Percentiles rank a stretch among this genome's conserved stretches.
Evolutionary conservation across 1,284 basidiomycete species (phyloP).

Genomic region (Heterobasidion irregulare): DNA sequence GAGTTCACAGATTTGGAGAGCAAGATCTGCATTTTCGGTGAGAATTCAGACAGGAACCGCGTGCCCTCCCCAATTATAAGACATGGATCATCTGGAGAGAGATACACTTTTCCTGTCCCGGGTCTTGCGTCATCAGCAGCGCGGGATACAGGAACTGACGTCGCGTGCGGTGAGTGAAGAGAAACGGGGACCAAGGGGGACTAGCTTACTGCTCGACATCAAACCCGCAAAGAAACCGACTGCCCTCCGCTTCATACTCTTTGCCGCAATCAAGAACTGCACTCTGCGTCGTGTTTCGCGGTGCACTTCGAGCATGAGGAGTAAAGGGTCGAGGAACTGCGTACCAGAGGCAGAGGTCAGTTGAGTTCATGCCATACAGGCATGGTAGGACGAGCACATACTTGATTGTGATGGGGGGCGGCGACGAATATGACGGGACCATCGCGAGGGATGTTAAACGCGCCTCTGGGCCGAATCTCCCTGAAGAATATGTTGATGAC

Average conservation of each 20-base stretch:
- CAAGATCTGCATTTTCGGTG: slow-evolving; percentile 81
- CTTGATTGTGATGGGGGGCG: slow-evolving; percentile 96
- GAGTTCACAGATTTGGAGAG: slow-evolving; percentile 81
- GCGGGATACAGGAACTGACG: slow-evolving; percentile 83
- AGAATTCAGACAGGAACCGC: slow-evolving; percentile 72
- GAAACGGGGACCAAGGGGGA: not conserved
- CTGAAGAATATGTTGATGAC: slow-evolving; percentile 97
- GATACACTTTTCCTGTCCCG: slow-evolving; percentile 68
- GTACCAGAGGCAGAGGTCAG: not conserved
- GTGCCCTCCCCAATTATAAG: slow-evolving; percentile 79
- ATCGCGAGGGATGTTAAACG: slow-evolving; percentile 89
- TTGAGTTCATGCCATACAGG: not conserved
- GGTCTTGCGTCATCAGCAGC: slow-evolving; percentile 84
- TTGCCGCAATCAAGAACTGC: slow-evolving; percentile 90
- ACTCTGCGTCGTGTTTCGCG: slow-evolving; percentile 81
- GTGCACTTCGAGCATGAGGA: slow-evolving; percentile 84
- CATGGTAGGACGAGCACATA: slow-evolving; percentile 17
- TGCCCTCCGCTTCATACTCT: slow-evolving; percentile 76
- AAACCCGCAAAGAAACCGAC: slow-evolving; percentile 81
- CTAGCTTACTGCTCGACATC: slow-evolving; percentile 84
- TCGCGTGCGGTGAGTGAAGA: slow-evolving; percentile 10
- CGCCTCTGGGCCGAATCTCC: slow-evolving; percentile 90
- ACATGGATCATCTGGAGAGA: slow-evolving; percentile 73
- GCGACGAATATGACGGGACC: slow-evolving; percentile 96
- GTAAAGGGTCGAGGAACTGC: slow-evolving; percentile 92